These are phyloP conservation scores for Xerocomellus chrysenteron DNA, from an alignment of 768 basidiomycete genomes.

Conservation along the genomic window DNA sequence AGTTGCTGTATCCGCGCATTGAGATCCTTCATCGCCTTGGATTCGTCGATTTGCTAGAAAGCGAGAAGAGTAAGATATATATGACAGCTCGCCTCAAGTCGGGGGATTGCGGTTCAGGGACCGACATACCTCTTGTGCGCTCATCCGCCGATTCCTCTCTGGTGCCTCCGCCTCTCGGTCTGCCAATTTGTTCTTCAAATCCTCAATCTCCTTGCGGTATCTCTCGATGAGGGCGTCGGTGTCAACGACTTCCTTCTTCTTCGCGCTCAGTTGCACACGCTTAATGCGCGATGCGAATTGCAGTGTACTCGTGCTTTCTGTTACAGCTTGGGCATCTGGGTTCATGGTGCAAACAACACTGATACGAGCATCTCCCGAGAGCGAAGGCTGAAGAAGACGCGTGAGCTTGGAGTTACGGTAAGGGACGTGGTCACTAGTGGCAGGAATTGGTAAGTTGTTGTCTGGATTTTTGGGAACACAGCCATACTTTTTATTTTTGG, in stretches of 20 bases:
- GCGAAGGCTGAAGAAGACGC: constrained; percentile 89
- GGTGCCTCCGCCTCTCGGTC: constrained; percentile 69
- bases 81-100: not conserved
- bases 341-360: constrained; percentile 96
- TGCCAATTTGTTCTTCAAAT: constrained; percentile 69
- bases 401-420: constrained; percentile 96
- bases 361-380: constrained; percentile 93
- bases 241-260: constrained; percentile 92
- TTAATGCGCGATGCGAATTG: constrained; percentile 91
- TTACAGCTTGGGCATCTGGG: constrained; percentile 72
- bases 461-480: not conserved
- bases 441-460: not conserved
- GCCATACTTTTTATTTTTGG: constrained; percentile 66
- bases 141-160: constrained; percentile 39
- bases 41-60: constrained; percentile 76
- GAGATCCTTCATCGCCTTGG: constrained; percentile 80
- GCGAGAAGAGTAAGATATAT: not conserved
- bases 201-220: constrained; percentile 93
- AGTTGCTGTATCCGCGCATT: constrained; percentile 78
- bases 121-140: constrained; percentile 42
- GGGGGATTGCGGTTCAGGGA: not conserved
- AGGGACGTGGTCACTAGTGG: constrained; percentile 78
- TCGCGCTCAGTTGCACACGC: constrained; percentile 81
- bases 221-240: constrained; percentile 92
- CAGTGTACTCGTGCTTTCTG: constrained; percentile 86